A percentile compares a stretch with the other conserved stretches of the same genome.
These are phyloP conservation scores for Fragilariopsis cylindrus DNA, from an alignment of 108 stramenopile species.

Conservation along the genomic window DNA sequence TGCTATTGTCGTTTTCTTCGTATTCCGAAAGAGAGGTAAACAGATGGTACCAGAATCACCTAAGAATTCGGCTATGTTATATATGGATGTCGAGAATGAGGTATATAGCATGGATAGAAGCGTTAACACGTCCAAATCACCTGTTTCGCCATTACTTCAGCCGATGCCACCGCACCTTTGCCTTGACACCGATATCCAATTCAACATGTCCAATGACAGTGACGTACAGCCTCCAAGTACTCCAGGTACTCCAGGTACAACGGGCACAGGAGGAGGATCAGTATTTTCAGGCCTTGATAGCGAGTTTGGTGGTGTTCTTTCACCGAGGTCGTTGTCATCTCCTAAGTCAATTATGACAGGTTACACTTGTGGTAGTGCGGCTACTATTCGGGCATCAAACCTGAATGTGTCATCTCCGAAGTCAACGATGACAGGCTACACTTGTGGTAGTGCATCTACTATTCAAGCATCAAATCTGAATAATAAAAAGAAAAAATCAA, in stretches of 20 bases:
- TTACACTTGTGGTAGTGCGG: slow-evolving; percentile 23
- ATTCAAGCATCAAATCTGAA: slow-evolving; percentile 25
- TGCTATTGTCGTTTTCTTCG: slow-evolving; percentile 30
- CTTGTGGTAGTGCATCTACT: slow-evolving; percentile 26
- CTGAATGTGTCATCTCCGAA: slow-evolving; percentile 3
- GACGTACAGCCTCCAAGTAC: background rate
- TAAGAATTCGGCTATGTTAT: slow-evolving; percentile 11
- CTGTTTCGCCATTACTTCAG: slow-evolving; percentile 5
- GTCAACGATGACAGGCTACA: slow-evolving; percentile 24
- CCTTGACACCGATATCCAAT: slow-evolving; percentile 12
- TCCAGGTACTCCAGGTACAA: background rate
- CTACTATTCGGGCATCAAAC: slow-evolving; percentile 30
- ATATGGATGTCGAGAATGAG: slow-evolving; percentile 27
- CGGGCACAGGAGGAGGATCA: background rate
- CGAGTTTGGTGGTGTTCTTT: background rate
- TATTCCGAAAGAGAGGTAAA: slow-evolving; percentile 24
- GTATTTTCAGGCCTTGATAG: slow-evolving; percentile 18
- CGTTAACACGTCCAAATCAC: slow-evolving; percentile 17
- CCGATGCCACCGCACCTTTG: background rate
- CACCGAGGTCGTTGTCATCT: slow-evolving; percentile 4
- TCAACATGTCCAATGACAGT: slow-evolving; percentile 21
- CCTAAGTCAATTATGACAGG: slow-evolving; percentile 27
- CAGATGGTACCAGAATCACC: slow-evolving; percentile 6
- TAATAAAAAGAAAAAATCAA: slow-evolving; percentile 1
- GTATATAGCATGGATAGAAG: slow-evolving; percentile 38